phyloP scores from a whole-genome alignment of 1,284 basidiomycete species.

The Takashimella tepidaria region DNA sequence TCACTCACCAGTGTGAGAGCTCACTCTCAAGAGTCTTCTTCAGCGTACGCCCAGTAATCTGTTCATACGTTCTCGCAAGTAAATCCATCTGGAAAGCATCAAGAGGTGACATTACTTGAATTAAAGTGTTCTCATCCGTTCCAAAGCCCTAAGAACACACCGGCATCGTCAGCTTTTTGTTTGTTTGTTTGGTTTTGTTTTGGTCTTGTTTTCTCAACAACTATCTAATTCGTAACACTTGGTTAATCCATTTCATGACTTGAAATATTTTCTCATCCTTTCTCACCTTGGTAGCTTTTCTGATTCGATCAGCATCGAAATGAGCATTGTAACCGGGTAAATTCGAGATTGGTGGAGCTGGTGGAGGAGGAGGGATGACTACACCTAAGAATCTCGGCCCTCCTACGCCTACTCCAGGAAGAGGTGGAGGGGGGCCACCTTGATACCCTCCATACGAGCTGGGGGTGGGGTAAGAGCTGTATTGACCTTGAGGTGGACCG shows the following conservation, averaged over 20 bases:
- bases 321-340: constrained; percentile 43
- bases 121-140: constrained; percentile 45
- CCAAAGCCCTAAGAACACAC: constrained; percentile 42
- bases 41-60: constrained; percentile 37
- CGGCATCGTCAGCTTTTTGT: neutral
- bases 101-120: constrained; percentile 40
- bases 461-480: constrained; percentile 1
- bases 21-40: constrained; percentile 47
- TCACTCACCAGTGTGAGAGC: constrained; percentile 43
- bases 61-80: constrained; percentile 43
- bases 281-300: constrained; percentile 48
- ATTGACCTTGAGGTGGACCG: constrained; percentile 1
- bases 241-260: neutral
- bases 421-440: constrained; percentile 11
- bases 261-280: too few species aligned
- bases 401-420: constrained; percentile 8
- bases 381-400: constrained; percentile 38
- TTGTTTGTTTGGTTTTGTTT: too few species aligned
- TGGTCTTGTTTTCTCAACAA: neutral
- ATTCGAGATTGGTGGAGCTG: constrained; percentile 33
- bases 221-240: neutral
- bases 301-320: constrained; percentile 45
- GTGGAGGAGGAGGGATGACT: constrained; percentile 41
- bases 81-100: constrained; percentile 47
- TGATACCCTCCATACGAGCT: constrained; percentile 14